Base-by-base conservation (phyloP, 768 basidiomycete genomes). In the Krasilnikovozyma curviuscula region DNA sequence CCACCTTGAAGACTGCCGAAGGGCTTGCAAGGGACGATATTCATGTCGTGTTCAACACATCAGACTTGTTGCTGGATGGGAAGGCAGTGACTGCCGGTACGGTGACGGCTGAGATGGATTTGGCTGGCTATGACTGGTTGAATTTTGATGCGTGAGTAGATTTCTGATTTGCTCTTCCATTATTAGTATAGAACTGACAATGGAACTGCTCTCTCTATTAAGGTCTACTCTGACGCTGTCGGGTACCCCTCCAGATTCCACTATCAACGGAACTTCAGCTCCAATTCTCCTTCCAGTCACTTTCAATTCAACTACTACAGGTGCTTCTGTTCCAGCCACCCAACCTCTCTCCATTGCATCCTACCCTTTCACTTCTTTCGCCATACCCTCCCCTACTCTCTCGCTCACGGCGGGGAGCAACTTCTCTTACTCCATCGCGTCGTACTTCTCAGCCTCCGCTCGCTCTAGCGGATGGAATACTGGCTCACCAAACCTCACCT, bases 351-450 rank as follows among this genome's bases (percentile, higher is more conserved):
- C 29, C n/a, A 33, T 52, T 32, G 28, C 39, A 3, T 46, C 50
- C 9, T 52, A 42, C 30, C 50, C 45, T 3, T 52, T 52, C 46
- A 46, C 50, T 32, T 16, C 45, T 16, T 27, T 52, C 21, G 14
- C 12, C 23, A 21, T 47, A 10, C 31, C 50, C 14, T 24, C 31
- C 9, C 16, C 31, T 14, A 41, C 45, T 19, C n/a, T n/a, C n/a
- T n/a, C n/a, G n/a, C 39, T 32, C n/a, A 52, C 50, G 14, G 37
- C 45, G 14, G 43, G 43, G 32, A 33, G 31, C 5, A 16, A 40
- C 38, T 46, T 46, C 50, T 31, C 30, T n/a, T 33, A 28, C 25
- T 46, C 37, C 45, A 33, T 41, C 25, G 8, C 39, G 18, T 28
- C n/a, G 5, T 42, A 46, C 34, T 46, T 46, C 39, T 25, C 38